Evolutionary conservation across 2,329 filamentous ascomycete genomes (phyloP), one percentile per base, ranked within the genome.

Genomic region (Didymella pinodella): DNA sequence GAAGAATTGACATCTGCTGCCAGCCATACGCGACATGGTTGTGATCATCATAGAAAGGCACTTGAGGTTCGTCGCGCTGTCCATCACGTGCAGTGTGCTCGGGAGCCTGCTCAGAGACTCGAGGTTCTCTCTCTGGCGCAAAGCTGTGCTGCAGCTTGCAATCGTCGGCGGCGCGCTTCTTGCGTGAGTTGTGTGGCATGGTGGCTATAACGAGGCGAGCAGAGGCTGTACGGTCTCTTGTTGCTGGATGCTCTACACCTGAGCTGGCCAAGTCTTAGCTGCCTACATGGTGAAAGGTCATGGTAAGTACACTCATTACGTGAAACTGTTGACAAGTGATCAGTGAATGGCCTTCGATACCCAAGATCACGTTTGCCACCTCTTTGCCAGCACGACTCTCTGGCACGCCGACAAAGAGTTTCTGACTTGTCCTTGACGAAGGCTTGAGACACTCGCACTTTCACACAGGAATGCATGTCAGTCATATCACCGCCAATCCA

Each of bases 141-240:
- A 11, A 40, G 11, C 7, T 14, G 22, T 11, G 32, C 18, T 46
- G 44, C 7, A 7, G 26, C n/a, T 20, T 14, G 4, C 25, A n/a
- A 25, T 31, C 29, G 4, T 29, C 18, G 11, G 36, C 14, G 8
- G 16, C 38, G 45, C 32, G 55, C 45, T 44, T 46, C 26, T 50
- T 45, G 32, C 28, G 46, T 28, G 32, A 18, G 28, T 59, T 20
- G 25, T 34, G 25, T 44, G 46, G 31, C 46, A 59, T 59, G 26
- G 20, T n/a, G 2, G 16, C 4, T 7, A 12, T 45, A 18, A 7
- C 29, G 26, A 50, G 40, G 36, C 11, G 16, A 34, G 6, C 10
- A 40, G 11, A 38, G 31, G 45, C n/a, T n/a, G 14, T 6, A 25
- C 16, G 2, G 29, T 16, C 0, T 43, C 20, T 31, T n/a, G 20